A percentile compares a stretch with the other conserved stretches of the same genome.
Evolutionary conservation across 1,284 basidiomycete genomes (phyloP).

Genomic region (Phaffia rhodozyma): DNA sequence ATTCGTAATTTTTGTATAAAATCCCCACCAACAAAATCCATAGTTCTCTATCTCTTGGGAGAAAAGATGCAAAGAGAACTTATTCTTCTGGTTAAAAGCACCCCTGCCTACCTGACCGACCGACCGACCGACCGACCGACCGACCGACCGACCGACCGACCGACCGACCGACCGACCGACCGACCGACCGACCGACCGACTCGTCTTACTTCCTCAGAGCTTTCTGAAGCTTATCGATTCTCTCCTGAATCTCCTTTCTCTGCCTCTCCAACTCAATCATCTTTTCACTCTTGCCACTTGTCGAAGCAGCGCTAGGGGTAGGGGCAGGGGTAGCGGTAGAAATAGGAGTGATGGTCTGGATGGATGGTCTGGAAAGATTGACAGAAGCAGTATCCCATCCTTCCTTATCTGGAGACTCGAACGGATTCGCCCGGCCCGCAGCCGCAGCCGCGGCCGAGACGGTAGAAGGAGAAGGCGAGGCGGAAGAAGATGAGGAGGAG

Average conservation of each 20-base stretch:
- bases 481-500: background rate
- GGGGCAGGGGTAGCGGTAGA: background rate
- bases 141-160: too few species aligned
- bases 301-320: background rate
- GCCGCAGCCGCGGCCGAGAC: background rate
- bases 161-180: too few species aligned
- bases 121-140: too few species aligned
- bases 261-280: background rate
- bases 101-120: too few species aligned
- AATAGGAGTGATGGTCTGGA: background rate
- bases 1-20: too few species aligned
- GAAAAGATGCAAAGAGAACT: too few species aligned
- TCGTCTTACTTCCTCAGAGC: too few species aligned
- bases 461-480: background rate
- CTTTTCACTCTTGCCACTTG: background rate
- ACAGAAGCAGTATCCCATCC: background rate
- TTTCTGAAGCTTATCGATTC: background rate
- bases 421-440: background rate
- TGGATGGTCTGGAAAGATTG: background rate
- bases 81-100: too few species aligned
- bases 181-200: too few species aligned
- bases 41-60: too few species aligned
- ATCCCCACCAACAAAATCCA: too few species aligned
- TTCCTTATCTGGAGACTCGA: background rate
- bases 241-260: background rate